Evolutionary conservation across 129 eudicot species (phyloP).

Genomic region (Flaveria linearis): DNA sequence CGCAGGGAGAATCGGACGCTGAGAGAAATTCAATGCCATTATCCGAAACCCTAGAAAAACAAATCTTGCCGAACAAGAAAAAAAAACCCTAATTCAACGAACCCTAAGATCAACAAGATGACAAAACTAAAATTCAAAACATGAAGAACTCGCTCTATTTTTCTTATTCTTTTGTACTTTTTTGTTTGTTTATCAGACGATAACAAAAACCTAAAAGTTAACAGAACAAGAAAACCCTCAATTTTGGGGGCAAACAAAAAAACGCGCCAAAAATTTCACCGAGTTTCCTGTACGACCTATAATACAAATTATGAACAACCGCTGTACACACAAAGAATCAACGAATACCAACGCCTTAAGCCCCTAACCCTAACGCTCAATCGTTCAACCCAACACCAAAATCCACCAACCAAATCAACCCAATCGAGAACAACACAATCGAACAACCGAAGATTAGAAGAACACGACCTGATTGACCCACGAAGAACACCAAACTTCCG

Average conservation of each 20-base stretch:
- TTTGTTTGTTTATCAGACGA: slow-evolving; percentile 2
- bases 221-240: slow-evolving; percentile 54
- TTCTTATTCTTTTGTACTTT: background rate
- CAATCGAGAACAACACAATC: background rate
- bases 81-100: slow-evolving; percentile 18
- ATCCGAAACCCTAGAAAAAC: slow-evolving; percentile 24
- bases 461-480: slow-evolving; percentile 26
- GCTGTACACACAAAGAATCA: slow-evolving; percentile 44
- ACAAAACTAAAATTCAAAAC: background rate
- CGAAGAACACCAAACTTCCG: slow-evolving; percentile 17
- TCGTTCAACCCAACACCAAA: slow-evolving; percentile 24
- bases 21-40: slow-evolving; percentile 84
- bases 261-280: slow-evolving; percentile 73
- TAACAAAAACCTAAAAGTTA: slow-evolving; percentile 16
- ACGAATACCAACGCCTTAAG: slow-evolving; percentile 34
- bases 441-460: slow-evolving; percentile 1
- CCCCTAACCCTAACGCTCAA: background rate
- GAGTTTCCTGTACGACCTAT: slow-evolving; percentile 39
- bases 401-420: slow-evolving; percentile 16
- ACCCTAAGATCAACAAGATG: slow-evolving; percentile 24
- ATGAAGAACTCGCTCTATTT: slow-evolving; percentile 15
- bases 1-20: slow-evolving; percentile 60
- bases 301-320: slow-evolving; percentile 11
- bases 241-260: slow-evolving; percentile 63
- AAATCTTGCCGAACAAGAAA: background rate